Evolutionary conservation across 495 filamentous ascomycete genomes (phyloP), one percentile per base, ranked within the genome.

Genomic region (Penicillium taxi): DNA sequence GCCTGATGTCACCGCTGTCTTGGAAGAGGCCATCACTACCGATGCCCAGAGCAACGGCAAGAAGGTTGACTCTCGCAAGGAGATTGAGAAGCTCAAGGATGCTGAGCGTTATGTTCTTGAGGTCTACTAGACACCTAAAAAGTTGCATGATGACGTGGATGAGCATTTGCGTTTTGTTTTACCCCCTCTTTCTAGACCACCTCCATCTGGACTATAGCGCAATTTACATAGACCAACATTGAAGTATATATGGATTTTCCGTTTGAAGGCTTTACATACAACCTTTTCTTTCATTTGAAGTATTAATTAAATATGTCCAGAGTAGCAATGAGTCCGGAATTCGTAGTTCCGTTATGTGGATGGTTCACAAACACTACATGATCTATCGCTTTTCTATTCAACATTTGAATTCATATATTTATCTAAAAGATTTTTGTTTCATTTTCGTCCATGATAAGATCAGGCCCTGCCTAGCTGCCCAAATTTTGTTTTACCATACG

Each of bases 11-110:
- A 95, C 88, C 7, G 79, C 78, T 32, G 91, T 96, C 42, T 63
- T 98, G 42, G 75, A 94, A 69, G 91, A 96, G 70, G 91, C 91
- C 5, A 86, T 96, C 46, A 79, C 77, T 23, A 56, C 62, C n/a
- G 79, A 93, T 45, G 84, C 77, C n/a, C 77, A 76, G 67, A 55
- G 48, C 35, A 61, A 59, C 23, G 77, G 80, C 18, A 82, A 78
- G 68, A 96, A 86, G 77, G 74, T 91, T 26, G 87, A 94, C 50
- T 68, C 80, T n/a, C 72, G 68, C 47, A 91, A 87, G 74, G 90
- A 94, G 74, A 94, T 96, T 59, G 90, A 98, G 67, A 77, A 80
- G 67, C 64, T 96, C 44, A 98, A 98, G 81, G 91, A 98, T 61
- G 79, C 83, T 43, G 75, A 80, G 49, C 76, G 90, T 55, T 98